A percentile compares a stretch with the other conserved stretches of the same genome.
Evolutionary conservation across 1,284 basidiomycete species (phyloP).

Genomic region (Thelephora terrestris): DNA sequence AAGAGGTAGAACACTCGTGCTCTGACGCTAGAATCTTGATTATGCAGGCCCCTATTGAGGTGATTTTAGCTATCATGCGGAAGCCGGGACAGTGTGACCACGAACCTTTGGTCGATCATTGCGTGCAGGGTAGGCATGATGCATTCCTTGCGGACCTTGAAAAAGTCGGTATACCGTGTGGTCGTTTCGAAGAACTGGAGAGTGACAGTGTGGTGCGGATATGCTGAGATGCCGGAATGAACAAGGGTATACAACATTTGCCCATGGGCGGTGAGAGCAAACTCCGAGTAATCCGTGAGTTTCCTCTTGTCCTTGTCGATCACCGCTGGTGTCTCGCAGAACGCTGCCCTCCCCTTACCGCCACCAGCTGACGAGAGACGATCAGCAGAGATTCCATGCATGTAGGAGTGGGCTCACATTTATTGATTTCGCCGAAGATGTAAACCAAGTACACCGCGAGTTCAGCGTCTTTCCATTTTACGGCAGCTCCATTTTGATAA

Average conservation of each 20-base stretch:
- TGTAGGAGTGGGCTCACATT: conserved; percentile 35
- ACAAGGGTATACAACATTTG: conserved; percentile 84
- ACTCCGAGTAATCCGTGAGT: conserved; percentile 70
- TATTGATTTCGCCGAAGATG: conserved; percentile 90
- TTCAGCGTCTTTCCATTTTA: conserved; percentile 94
- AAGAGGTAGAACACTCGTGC: conserved; percentile 90
- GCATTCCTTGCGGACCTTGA: conserved; percentile 83
- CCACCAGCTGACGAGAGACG: conserved; percentile 33
- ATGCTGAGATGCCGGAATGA: conserved; percentile 73
- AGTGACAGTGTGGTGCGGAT: conserved; percentile 82
- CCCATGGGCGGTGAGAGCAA: conserved; percentile 84
- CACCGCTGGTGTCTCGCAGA: conserved; percentile 55
- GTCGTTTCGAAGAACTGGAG: conserved; percentile 93
- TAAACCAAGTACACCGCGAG: conserved; percentile 87
- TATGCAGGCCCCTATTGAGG: conserved; percentile 82
- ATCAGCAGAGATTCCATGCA: neutral
- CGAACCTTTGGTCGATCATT: conserved; percentile 75
- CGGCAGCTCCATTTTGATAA: conserved; percentile 44
- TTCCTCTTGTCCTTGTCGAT: conserved; percentile 58
- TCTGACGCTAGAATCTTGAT: conserved; percentile 61
- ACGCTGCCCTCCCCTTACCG: conserved; percentile 66
- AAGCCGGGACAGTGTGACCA: neutral
- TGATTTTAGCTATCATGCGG: conserved; percentile 2
- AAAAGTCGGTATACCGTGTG: conserved; percentile 92
- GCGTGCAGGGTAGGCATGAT: conserved; percentile 82